Evolutionary conservation across 129 eudicot genomes (phyloP), one percentile per base, ranked within the genome.

Genomic region (Artemisia annua): DNA sequence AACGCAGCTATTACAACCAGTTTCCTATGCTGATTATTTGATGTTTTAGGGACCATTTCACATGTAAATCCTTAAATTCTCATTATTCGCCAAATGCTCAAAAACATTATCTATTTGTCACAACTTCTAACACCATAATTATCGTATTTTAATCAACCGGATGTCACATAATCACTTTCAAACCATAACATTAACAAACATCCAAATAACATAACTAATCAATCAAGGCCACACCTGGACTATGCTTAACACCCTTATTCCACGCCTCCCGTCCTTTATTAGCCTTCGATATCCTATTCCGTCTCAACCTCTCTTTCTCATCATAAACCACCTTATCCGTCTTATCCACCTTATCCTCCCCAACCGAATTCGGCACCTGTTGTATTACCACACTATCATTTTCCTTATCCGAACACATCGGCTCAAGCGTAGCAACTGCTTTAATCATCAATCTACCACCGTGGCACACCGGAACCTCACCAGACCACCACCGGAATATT

Each of bases 231-330:
- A 24, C 68, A 90, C 99, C 99, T 72, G 91, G 85, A 79, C 88
- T 86, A 74, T 90, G 99, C 88, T 90, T 86, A 64, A 76, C 79
- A 74, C 97, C 97, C 80, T 84, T 86, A 85, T 94, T 94, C 99
- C 97, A 94, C 46, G 96, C 89, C 10, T 74, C 75, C 11, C 85
- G 88, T 55, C 97, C 97, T 69, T 85, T 84, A 77, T 94, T 94
- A 26, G 99, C 97, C 73, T 86, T 82, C 16, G 99, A 94, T 65
- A 94, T 94, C 86, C 94, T 75, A 81, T 72, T 83, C 83, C 99
- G 84, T 65, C 99, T 88, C 91, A 94, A 77, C 76, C 62, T 67
- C 83, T 94, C 99, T 77, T 85, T 86, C 49, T 85, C 96, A 76
- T 87, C 96, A 14, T 70, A 80, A 85, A 44, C 59, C 9, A 71